Evolutionary conservation across 2,329 filamentous ascomycete species (phyloP).

Genomic region (Ascochyta fabae): DNA sequence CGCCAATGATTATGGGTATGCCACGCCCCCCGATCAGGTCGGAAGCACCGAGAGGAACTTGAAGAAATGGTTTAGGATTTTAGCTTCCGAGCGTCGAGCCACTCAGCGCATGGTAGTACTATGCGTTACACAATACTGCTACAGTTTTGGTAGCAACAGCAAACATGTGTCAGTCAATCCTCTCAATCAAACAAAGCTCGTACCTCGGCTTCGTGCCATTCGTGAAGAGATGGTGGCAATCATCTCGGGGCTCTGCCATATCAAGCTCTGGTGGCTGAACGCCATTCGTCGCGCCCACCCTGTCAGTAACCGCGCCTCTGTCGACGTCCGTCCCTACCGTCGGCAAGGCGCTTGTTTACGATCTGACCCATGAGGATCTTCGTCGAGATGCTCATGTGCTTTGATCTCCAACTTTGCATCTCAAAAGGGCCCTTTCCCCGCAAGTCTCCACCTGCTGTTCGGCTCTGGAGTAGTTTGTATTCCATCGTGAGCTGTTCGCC

Average conservation of each 20-base stretch:
- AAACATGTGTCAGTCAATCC: slow-evolving; percentile 31
- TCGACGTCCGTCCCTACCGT: slow-evolving; percentile 25
- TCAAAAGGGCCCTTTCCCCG: slow-evolving; percentile 38
- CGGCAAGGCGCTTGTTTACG: slow-evolving; percentile 26
- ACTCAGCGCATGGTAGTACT: slow-evolving; percentile 20
- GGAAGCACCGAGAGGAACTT: slow-evolving; percentile 16
- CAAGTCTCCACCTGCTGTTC: slow-evolving; percentile 24
- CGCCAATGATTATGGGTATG: slow-evolving; percentile 15
- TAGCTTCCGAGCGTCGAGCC: slow-evolving; percentile 17
- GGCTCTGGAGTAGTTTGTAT: slow-evolving; percentile 16
- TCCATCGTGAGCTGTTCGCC: slow-evolving; percentile 6
- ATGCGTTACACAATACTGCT: slow-evolving; percentile 11
- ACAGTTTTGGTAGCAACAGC: slow-evolving; percentile 7
- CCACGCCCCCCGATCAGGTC: slow-evolving; percentile 13
- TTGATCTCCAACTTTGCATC: slow-evolving; percentile 19
- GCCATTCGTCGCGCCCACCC: slow-evolving; percentile 27
- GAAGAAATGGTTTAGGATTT: slow-evolving; percentile 7
- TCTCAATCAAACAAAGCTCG: slow-evolving; percentile 8
- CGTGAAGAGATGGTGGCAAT: slow-evolving; percentile 31
- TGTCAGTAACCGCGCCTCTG: slow-evolving; percentile 37
- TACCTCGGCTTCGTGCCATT: slow-evolving; percentile 30
- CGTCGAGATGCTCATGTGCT: slow-evolving; percentile 37
- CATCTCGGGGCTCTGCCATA: slow-evolving; percentile 41
- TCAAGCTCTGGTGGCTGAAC: slow-evolving; percentile 27
- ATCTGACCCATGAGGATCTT: slow-evolving; percentile 24